These are phyloP conservation scores for Angomonas ambiguus DNA, from an alignment of 208 protist species.

Conservation along the genomic window DNA sequence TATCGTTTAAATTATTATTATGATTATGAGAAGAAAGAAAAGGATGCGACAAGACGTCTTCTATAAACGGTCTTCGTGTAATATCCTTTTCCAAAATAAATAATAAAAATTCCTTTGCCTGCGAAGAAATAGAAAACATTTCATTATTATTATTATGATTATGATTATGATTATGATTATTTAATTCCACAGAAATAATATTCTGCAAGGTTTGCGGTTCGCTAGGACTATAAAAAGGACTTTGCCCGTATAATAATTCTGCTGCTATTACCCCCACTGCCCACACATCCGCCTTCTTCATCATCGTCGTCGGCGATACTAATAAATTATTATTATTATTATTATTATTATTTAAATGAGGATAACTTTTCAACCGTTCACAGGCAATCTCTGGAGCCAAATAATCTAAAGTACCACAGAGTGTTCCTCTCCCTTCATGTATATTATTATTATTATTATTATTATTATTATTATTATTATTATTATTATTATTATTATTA, in stretches of 20 bases:
- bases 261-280: slow-evolving; percentile 81
- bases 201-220: slow-evolving; percentile 50
- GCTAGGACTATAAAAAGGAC: slow-evolving; percentile 63
- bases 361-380: slow-evolving; percentile 16
- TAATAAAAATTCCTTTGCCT: slow-evolving; percentile 26
- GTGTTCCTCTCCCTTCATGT: slow-evolving; percentile 28
- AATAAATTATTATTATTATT: not conserved
- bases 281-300: slow-evolving; percentile 79
- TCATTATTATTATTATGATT: slow-evolving; percentile 1
- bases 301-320: slow-evolving; percentile 31
- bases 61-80: slow-evolving; percentile 40
- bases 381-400: slow-evolving; percentile 97
- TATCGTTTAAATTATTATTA: not conserved
- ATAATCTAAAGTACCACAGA: slow-evolving; percentile 99
- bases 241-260: slow-evolving; percentile 75
- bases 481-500: slow-evolving; percentile 2
- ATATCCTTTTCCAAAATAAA: slow-evolving; percentile 66
- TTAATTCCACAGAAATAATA: slow-evolving; percentile 39
- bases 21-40: too few species aligned
- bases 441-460: not conserved
- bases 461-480: slow-evolving; percentile 4
- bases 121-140: not conserved
- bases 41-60: slow-evolving; percentile 32
- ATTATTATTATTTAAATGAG: slow-evolving; percentile 4
- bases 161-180: slow-evolving; percentile 18